A percentile compares a stretch with the other conserved stretches of the same genome.
phyloP scores from a whole-genome alignment of 1,139 yeast species.

The Candida sanyaensis region DNA sequence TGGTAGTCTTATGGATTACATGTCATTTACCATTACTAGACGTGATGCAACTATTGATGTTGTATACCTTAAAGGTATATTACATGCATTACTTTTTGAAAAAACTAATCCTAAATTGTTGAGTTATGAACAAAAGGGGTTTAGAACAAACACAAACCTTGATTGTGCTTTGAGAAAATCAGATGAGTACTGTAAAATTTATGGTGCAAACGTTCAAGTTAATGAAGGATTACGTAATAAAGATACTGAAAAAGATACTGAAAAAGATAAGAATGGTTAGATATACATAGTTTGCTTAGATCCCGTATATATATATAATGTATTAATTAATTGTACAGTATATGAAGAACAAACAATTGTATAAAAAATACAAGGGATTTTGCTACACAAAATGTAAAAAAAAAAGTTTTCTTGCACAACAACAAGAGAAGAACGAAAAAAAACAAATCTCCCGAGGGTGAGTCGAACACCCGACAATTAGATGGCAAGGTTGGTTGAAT shows the following conservation, averaged over 20 bases:
- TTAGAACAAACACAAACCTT: slow-evolving; percentile 25
- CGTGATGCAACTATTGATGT: slow-evolving; percentile 36
- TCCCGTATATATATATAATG: no score
- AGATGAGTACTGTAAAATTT: slow-evolving; percentile 23
- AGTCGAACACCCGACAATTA: slow-evolving; percentile 79
- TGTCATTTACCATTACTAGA: slow-evolving; percentile 35
- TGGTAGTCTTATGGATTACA: slow-evolving; percentile 23
- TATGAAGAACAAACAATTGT: background rate
- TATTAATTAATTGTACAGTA: background rate
- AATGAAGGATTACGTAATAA: background rate
- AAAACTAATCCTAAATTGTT: background rate
- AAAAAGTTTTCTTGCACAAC: background rate
- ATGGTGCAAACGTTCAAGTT: slow-evolving; percentile 16
- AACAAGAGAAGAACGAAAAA: background rate
- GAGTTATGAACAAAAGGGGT: slow-evolving; percentile 2
- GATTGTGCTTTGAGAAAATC: slow-evolving; percentile 33
- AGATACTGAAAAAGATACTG: background rate
- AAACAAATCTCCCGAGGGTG: slow-evolving; percentile 72
- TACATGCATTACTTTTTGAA: slow-evolving; percentile 20
- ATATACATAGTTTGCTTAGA: no score
- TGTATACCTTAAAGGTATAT: slow-evolving; percentile 32
- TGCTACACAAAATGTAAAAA: background rate
- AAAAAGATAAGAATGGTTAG: background rate
- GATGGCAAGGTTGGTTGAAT: slow-evolving; percentile 2
- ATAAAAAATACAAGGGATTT: background rate